Evolutionary conservation across 2,329 filamentous ascomycete genomes (phyloP), one percentile per base, ranked within the genome.

Genomic region (Exophiala lecanii-corni): DNA sequence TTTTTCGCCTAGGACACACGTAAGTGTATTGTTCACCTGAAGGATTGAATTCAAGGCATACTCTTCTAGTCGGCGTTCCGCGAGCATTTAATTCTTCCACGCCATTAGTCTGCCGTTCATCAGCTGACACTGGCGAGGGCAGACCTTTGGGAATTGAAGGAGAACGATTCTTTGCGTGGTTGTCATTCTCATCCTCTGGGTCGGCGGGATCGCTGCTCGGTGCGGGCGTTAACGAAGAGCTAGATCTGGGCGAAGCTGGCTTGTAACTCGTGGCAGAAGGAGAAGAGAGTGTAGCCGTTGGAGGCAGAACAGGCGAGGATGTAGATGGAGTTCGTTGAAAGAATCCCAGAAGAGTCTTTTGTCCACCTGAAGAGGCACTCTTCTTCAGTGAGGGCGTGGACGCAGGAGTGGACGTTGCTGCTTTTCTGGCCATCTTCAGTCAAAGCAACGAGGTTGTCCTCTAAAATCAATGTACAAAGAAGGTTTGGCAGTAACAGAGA

Each of bases 21-120:
- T 43, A 30, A 54, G 44, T 26, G 32, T 26, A 28, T 9, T n/a
- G 16, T 7, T n/a, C n/a, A 35, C 33, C 12, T 7, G 9, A 5
- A 26, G 23, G 15, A 5, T 17, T 6, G 33, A 17, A 18, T 5
- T n/a, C 3, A 26, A 23, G 16, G 49, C 66, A 50, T 71, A 88
- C 88, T 75, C 89, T 89, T 58, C 89, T 79, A 12, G 83, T 82
- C 1, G 89, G 89, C 59, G 89, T 94, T 59, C 81, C 84, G 3
- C 69, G 72, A 35, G 70, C 58, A 23, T 54, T 57, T 23, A 61
- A 52, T 35, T 66, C 63, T 39, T 46, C 46, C 20, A 36, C 21
- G 17, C 42, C 43, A 45, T 50, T 43, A 36, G 45, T 44, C 54
- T 55, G 28, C 47, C 34, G 43, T 37, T 54, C 59, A 49, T 75